Conservation (phyloP, 352 stramenopile genomes). For the Thalassiosira mediterranea region DNA sequence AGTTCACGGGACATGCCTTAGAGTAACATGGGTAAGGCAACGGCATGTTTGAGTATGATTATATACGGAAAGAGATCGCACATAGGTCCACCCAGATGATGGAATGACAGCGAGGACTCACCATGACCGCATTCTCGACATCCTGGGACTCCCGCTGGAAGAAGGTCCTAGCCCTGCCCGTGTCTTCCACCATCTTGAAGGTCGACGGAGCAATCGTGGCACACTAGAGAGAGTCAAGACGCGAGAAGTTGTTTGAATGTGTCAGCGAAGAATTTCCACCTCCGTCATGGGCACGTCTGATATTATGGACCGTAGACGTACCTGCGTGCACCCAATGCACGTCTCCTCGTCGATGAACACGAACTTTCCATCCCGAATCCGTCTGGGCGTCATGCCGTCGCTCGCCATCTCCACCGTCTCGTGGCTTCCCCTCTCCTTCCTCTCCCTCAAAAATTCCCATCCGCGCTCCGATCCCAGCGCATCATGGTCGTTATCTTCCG, state of each 20-base stretch:
- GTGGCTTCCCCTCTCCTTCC: conserved; percentile 65
- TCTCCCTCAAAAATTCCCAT: conserved; percentile 30
- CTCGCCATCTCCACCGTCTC: conserved; percentile 68
- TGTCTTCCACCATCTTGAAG: conserved; percentile 74
- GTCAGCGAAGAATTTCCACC: too few relatives aligned
- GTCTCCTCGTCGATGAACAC: conserved; percentile 84
- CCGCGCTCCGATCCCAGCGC: background rate
- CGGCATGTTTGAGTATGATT: too few relatives aligned
- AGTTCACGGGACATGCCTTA: conserved; percentile 69
- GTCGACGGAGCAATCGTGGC: conserved; percentile 55
- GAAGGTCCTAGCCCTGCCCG: conserved; percentile 71
- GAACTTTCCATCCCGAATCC: conserved; percentile 79
- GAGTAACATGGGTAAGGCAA: too few relatives aligned
- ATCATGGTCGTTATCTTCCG: conserved; percentile 26
- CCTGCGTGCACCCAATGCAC: conserved; percentile 77
- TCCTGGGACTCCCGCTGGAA: conserved; percentile 58
- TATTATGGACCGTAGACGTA: background rate
- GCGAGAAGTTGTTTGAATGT: background rate
- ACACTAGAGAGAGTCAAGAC: conserved; percentile 38
- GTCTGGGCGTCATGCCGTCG: conserved; percentile 62
- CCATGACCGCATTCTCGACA: conserved; percentile 69
- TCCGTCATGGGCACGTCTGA: background rate
- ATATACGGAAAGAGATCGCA: too few relatives aligned
- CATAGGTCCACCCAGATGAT: too few relatives aligned
- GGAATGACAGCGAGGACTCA: too few relatives aligned